Base-by-base conservation (phyloP, 768 basidiomycete genomes). In the Harrya chromipes region DNA sequence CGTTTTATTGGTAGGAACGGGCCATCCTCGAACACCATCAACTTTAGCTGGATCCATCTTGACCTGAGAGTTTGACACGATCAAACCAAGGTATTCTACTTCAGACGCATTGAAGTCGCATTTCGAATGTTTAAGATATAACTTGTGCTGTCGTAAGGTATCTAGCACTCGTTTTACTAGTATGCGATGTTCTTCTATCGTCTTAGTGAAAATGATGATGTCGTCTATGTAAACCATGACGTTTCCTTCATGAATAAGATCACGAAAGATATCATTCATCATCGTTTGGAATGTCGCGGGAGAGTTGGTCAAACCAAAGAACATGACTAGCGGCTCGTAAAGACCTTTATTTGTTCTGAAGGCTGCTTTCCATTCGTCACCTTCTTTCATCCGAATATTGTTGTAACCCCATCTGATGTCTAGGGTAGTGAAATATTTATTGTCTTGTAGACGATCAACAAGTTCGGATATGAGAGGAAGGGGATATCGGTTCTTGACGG, bases 1-100 rank as follows among this genome's bases (percentile, higher is more conserved):
- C 2, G 56, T 57, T 4, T 6, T 4, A 23, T 23, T 23, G 23
- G 23, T 23, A 4, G 23, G 23, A 3, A 4, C 6, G 6, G 23
- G 23, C 23, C 23, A 23, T 4, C 6, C 23, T 23, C 6, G 3
- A 6, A 23, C 6, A 4, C 23, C 67, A 2, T 62, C 27, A 0
- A 78, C 43, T 53, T 79, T 79, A 0, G 47, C 44, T 0, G 66
- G 64, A 40, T 74, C 68, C 73, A 77, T 77, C 12, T 54, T 27
- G 36, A 76, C 48, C 12, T 61, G 36, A 0, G 54, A 51, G 5
- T 59, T 13, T 0, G 42, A 40, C 0, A 78, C 52, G 17, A 75
- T 0, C 64, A 45, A 14, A 4, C 75, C 70, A 0, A 76, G 59
- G 31, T 67, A 74, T 26, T 69, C 56, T 0, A 65, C 52, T 26